Conservation (phyloP, 2,329 filamentous ascomycete genomes). For the Chaetomium sp. region DNA sequence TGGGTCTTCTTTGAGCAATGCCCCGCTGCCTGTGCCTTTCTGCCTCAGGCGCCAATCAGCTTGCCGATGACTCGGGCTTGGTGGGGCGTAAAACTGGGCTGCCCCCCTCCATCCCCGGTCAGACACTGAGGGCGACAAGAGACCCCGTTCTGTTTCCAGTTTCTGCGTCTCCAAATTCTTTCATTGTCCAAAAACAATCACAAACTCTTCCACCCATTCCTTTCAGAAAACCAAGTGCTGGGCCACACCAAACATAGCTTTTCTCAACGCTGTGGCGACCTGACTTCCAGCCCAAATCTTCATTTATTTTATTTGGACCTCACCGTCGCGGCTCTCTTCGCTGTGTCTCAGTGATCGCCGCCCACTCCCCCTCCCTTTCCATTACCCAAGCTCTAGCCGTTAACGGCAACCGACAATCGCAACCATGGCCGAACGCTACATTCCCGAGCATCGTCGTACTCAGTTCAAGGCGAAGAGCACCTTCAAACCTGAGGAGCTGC, state of each 20-base stretch:
- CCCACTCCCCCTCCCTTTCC: conserved; percentile 12
- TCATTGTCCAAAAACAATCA: conserved; percentile 33
- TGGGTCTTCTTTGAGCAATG: neutral
- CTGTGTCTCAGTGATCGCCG: conserved; percentile 11
- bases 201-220: conserved; percentile 22
- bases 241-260: conserved; percentile 14
- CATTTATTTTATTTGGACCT: neutral
- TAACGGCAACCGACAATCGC: conserved; percentile 38
- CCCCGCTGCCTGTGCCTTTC: neutral
- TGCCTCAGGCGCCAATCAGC: conserved; percentile 26
- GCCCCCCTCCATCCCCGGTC: conserved; percentile 10
- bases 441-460: conserved; percentile 97
- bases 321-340: conserved; percentile 14
- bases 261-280: conserved; percentile 9
- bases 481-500: conserved; percentile 98
- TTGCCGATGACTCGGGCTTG: conserved; percentile 22
- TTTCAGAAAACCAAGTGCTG: conserved; percentile 16
- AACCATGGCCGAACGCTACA: conserved; percentile 97
- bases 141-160: conserved; percentile 31
- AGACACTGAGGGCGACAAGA: conserved; percentile 15
- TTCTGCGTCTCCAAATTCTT: conserved; percentile 35
- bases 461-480: conserved; percentile 99
- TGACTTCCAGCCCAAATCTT: conserved; percentile 8
- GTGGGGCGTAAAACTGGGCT: conserved; percentile 19
- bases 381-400: conserved; percentile 19